Evolutionary conservation across 2,329 filamentous ascomycete genomes (phyloP), one percentile per base, ranked within the genome.

Genomic region (Seiridium cupressi): DNA sequence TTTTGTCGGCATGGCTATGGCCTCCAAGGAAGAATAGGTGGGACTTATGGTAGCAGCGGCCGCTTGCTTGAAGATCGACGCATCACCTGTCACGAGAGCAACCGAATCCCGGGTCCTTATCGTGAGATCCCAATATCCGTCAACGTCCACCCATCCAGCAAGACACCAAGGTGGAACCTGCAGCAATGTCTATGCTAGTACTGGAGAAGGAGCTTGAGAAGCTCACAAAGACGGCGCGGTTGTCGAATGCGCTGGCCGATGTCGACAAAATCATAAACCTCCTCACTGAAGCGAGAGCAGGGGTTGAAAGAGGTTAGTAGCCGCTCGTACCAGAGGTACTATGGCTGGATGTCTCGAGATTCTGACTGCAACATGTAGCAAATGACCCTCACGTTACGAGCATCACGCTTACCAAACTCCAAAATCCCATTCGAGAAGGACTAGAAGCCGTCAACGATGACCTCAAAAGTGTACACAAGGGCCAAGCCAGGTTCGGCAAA

Each of bases 201-300:
- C 75, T 97, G 65, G 84, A 90, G 73, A 87, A 87, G 68, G 92
- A 96, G 72, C 85, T 95, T 66, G 84, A 87, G 65, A 86, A 87
- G 68, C 85, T 96, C 62, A 85, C 85, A 68, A 87, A 84, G 71
- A 87, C 84, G 64, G 85, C 88, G 38, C 89, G 88, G 70, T 84
- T 93, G 49, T 84, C 84, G 3, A 85, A 89, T 59, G 89, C 88
- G 44, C 87, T 96, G 60, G 79, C 86, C 40, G 89, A 96, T 81
- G 90, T 96, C 18, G 92, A 98, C 72, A 84, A 86, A 61, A 89
- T 93, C 44, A 92, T 99, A 66, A 85, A 92, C 63, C 76, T 91
- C 60, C 85, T 99, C 35, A 84, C 86, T 64, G 81, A 82, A 53
- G 91, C 93, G 44, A 84, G 92, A 59, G 87, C 92, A 63, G 81